phyloP scores from a whole-genome alignment of 78 protist genomes.

The Guillardia theta region DNA sequence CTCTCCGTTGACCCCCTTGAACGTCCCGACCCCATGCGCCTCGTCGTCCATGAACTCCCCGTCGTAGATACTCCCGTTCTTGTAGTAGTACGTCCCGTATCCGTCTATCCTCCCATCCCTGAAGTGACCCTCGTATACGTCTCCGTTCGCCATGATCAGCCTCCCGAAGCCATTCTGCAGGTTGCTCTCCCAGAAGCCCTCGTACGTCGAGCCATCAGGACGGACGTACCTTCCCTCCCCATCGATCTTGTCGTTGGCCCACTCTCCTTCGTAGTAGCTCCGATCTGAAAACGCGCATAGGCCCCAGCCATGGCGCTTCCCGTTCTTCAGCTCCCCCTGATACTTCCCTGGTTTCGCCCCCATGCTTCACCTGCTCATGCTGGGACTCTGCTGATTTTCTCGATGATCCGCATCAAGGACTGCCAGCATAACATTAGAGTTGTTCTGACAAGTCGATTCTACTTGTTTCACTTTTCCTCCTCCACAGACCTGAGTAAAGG shows the following conservation, averaged over 20 bases:
- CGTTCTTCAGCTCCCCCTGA: background rate
- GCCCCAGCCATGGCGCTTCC: conserved; percentile 20
- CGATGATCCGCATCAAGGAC: too few species aligned
- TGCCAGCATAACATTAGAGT: too few species aligned
- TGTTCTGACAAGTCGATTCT: too few species aligned
- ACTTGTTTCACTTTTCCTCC: too few species aligned
- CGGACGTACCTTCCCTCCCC: conserved; percentile 21
- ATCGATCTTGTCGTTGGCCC: conserved; percentile 4
- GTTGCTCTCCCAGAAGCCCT: conserved; percentile 19
- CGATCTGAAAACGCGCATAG: conserved; percentile 32
- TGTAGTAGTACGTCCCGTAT: background rate
- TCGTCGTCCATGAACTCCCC: conserved; percentile 19
- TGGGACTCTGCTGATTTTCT: too few species aligned
- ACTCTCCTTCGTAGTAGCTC: conserved; percentile 26
- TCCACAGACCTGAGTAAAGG: too few species aligned
- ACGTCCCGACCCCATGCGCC: conserved; percentile 29
- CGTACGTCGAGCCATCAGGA: background rate
- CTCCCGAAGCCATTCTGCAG: conserved; percentile 25
- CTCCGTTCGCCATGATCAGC: background rate
- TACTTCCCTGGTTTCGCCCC: conserved; percentile 27
- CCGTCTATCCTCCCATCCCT: conserved; percentile 15
- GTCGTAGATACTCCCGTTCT: background rate
- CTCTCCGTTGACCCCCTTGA: conserved; percentile 35
- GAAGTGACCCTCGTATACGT: background rate
- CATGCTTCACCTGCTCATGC: too few species aligned